These are phyloP conservation scores for Quercus alba DNA, from an alignment of 306 rosid genomes.

Conservation along the genomic window DNA sequence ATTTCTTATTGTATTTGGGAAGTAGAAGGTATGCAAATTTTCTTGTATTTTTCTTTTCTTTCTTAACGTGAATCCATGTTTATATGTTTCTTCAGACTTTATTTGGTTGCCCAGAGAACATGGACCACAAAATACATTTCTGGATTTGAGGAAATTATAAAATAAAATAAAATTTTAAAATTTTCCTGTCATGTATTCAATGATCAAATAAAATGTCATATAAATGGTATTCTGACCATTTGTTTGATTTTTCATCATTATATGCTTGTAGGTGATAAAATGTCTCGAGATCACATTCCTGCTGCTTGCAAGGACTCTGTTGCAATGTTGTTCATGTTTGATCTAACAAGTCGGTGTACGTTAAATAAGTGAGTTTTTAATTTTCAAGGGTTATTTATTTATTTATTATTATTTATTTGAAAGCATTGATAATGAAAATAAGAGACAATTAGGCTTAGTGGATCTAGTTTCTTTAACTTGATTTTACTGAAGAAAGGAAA, in stretches of 20 bases:
- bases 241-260: not conserved
- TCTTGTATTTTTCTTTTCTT: not conserved
- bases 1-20: constrained; percentile 90
- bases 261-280: constrained; percentile 49
- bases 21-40: constrained; percentile 59
- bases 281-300: constrained; percentile 55
- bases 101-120: not conserved
- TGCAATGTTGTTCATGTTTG: constrained; percentile 91
- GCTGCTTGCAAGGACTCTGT: constrained; percentile 83
- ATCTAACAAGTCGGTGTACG: constrained; percentile 92
- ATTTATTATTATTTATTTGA: not conserved
- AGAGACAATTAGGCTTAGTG: not conserved
- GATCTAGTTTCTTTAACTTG: not conserved
- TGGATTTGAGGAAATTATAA: too few species aligned
- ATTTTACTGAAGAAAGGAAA: not conserved
- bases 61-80: not conserved
- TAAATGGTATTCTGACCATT: not conserved
- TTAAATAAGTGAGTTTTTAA: constrained; percentile 52
- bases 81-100: not conserved
- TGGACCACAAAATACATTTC: not conserved
- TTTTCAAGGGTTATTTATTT: not conserved
- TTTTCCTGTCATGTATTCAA: too few species aligned
- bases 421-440: not conserved
- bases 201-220: not conserved
- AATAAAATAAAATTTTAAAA: too few species aligned